phyloP scores from a whole-genome alignment of 228 moss, liverwort and hornwort genomes.

The Sphagnum magellanicum region DNA sequence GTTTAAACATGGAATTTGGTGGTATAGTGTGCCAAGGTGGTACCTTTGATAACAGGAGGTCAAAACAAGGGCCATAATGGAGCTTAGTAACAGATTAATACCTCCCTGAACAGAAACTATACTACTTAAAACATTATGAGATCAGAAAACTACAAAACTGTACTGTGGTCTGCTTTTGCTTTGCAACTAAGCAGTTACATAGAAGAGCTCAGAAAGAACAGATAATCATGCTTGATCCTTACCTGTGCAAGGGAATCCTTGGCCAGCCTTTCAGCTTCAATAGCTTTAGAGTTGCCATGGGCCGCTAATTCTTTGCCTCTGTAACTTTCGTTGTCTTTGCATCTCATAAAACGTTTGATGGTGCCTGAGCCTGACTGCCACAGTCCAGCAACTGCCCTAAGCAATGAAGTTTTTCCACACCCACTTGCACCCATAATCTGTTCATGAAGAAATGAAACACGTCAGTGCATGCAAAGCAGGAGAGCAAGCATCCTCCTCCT shows the following conservation, averaged over 20 bases:
- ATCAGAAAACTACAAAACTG: too few relatives aligned
- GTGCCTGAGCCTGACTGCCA: conserved; percentile 83
- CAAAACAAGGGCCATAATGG: too few relatives aligned
- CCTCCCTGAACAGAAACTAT: conserved; percentile 2
- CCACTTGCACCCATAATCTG: conserved; percentile 97
- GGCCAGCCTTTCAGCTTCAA: conserved; percentile 12
- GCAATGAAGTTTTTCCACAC: conserved; percentile 89
- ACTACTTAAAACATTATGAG: too few relatives aligned
- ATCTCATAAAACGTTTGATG: conserved; percentile 59
- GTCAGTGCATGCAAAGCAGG: too few relatives aligned
- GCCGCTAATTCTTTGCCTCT: conserved; percentile 1
- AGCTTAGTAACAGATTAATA: conserved; percentile 11
- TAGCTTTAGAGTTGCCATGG: conserved; percentile 8
- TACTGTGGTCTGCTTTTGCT: too few relatives aligned
- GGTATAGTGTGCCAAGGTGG: too few relatives aligned
- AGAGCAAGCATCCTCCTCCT: too few relatives aligned
- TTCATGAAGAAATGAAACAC: background rate
- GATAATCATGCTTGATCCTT: background rate
- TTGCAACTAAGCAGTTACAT: too few relatives aligned
- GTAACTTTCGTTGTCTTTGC: conserved; percentile 23
- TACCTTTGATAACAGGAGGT: too few relatives aligned
- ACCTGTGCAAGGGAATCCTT: conserved; percentile 13
- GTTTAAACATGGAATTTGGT: too few relatives aligned
- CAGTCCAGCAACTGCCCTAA: conserved; percentile 87
- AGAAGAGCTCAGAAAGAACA: too few relatives aligned